Conservation (phyloP, 2,329 filamentous ascomycete species). For the Penicillium sclerotiorum region DNA sequence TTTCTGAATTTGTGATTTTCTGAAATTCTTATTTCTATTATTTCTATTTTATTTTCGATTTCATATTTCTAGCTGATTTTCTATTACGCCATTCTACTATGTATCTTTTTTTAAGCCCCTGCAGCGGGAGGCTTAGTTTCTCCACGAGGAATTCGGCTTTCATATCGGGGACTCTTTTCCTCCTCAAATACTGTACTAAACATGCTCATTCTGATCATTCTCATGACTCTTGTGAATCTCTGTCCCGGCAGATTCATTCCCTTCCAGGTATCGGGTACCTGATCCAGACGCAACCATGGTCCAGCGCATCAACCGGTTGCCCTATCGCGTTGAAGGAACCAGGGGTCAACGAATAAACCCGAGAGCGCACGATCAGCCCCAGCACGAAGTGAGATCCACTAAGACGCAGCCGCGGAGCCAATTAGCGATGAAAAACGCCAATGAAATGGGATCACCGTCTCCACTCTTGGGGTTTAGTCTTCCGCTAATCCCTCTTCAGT, state of each 20-base stretch:
- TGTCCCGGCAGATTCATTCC: no score
- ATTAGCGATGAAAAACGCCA: conserved; percentile 1
- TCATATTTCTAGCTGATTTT: neutral
- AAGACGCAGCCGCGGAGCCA: neutral
- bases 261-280: no score
- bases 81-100: neutral
- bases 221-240: no score
- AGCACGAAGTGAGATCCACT: neutral
- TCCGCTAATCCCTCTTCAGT: conserved; percentile 10
- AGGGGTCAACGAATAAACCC: conserved; percentile 4
- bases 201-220: no score
- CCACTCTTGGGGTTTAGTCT: conserved; percentile 15
- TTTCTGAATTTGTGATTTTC: no score
- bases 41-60: neutral
- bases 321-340: conserved; percentile 21
- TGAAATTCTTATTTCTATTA: neutral
- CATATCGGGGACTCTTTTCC: neutral
- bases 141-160: conserved; percentile 2
- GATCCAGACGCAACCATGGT: conserved; percentile 9
- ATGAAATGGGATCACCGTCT: conserved; percentile 6
- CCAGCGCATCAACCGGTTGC: neutral
- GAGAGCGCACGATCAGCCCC: conserved; percentile 12
- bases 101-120: conserved; percentile 4
- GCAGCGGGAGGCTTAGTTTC: conserved; percentile 3
- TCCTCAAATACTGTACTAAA: no score